Base-by-base conservation (phyloP, 768 basidiomycete species). In the Termitomyces sp. region DNA sequence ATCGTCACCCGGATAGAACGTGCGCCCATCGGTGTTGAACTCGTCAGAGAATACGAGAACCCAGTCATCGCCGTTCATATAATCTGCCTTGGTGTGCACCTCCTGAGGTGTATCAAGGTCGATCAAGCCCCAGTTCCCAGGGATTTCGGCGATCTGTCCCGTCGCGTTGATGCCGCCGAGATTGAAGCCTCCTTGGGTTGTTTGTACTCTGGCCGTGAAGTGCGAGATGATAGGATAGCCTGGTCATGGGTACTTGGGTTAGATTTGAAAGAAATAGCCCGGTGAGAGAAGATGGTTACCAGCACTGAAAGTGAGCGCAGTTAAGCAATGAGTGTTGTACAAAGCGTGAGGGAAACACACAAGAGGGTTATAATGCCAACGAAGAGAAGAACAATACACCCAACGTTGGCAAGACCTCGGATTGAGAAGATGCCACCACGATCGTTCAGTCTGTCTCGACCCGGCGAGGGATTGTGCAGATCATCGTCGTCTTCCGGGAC, bases 11-110 rank as follows among this genome's bases (percentile, higher is more conserved):
- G 84, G 79, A 69, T 84, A 86, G 66, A 90, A 90, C 7, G 82
- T 76, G 11, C 89, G 74, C 0, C 89, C 90, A 2, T 89, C 87
- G 23, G 66, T 68, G 57, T 92, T 83, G 69, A 94, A 94, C 74
- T 93, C 92, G 66, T 94, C 91, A 1, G 84, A 86, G 70, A 91
- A 94, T 17, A 91, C 83, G 53, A 89, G 74, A 65, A 68, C 66
- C 72, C 77, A 69, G 16, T 76, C 69, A 35, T 80, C 83, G 45
- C 86, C 79, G 58, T 87, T 82, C 27, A 77, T 68, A 60, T 86
- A 85, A 5, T 83, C 80, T 3, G 77, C 57, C 65, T 84, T 77
- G 54, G 80, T 79, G 66, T 74, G 72, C 3, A 80, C 82, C 11
- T 78, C 71, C 60, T 75, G 53, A 0, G 91, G 92, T 3, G 93